Percentiles rank a stretch among this genome's conserved stretches.
Conservation (phyloP, 352 stramenopile species). For the Globisporangium uncinulatum region DNA sequence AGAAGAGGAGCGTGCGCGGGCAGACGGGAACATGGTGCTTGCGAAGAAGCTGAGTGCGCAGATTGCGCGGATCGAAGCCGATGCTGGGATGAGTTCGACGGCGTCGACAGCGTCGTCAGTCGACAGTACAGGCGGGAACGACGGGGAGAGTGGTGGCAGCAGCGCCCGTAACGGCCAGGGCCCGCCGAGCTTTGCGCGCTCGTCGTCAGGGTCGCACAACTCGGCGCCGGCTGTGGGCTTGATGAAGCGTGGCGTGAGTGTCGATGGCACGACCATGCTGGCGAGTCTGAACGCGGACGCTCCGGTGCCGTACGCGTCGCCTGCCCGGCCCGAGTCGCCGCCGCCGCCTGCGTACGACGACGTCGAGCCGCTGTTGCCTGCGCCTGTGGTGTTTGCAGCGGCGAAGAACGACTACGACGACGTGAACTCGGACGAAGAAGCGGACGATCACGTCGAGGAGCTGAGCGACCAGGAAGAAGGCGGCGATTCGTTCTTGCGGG, state of each 20-base stretch:
- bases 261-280: slow-evolving; percentile 15
- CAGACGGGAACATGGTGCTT: slow-evolving; percentile 65
- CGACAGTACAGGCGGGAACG: slow-evolving; percentile 20
- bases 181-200: slow-evolving; percentile 12
- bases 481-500: slow-evolving; percentile 38
- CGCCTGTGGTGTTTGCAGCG: neutral
- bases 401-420: slow-evolving; percentile 67
- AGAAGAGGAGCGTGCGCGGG: slow-evolving; percentile 74
- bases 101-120: slow-evolving; percentile 29
- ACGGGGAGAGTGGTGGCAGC: slow-evolving; percentile 12
- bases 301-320: slow-evolving; percentile 15
- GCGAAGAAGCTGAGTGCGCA: slow-evolving; percentile 79
- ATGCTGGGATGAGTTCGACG: slow-evolving; percentile 20
- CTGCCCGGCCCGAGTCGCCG: slow-evolving; percentile 21
- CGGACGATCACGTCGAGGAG: slow-evolving; percentile 67
- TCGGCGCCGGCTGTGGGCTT: slow-evolving; percentile 7
- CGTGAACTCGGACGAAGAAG: slow-evolving; percentile 75
- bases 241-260: slow-evolving; percentile 37
- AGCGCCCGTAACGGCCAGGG: slow-evolving; percentile 21
- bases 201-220: slow-evolving; percentile 4
- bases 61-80: slow-evolving; percentile 63
- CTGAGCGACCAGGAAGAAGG: slow-evolving; percentile 63
- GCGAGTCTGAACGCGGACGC: slow-evolving; percentile 12
- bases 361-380: slow-evolving; percentile 18
- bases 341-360: slow-evolving; percentile 9